Evolutionary conservation across 805 yeast genomes (phyloP), one percentile per base, ranked within the genome.

Genomic region (Pichia insulana): DNA sequence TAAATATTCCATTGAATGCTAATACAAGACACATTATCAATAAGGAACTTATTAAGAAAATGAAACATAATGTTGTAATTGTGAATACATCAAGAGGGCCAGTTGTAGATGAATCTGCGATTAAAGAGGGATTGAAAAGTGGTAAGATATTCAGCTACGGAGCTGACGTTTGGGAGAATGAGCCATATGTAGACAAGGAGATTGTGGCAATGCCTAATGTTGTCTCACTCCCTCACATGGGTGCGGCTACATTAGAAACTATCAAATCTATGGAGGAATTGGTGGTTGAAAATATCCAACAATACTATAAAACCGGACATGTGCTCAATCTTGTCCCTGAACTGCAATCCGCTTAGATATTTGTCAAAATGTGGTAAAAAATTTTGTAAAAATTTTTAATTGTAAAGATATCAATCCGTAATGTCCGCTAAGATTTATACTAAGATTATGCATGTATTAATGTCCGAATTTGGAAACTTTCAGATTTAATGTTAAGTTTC

Each of bases 71-170:
- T 36, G 89, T 80, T 26, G 76, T 83, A 7, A 64, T 80, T 25
- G 80, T 85, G 35, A 88, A 88, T 65, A 86, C 95, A n/a, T 92
- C 96, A 10, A 74, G 97, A 55, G 97, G 97, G 17, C 83, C 92
- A 3, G 77, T 88, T 36, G 74, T 82, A 50, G 83, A 83, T 56
- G 89, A 83, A 60, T 43, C 55, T 3, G 80, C 80, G 4, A 58
- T 83, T 44, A 68, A 74, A 9, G 65, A 67, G 17, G 74, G 74
- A 6, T 64, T 83, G 50, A 72, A 76, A 52, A 57, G 65, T 4
- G 89, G 89, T n/a, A 78, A 80, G 52, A 69, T 83, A 20, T 75
- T 78, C 35, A 63, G 81, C 3, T 81, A 76, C 44, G 94, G 88
- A 15, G 56, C 83, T 13, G 94, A 83, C 55, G 94, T 83, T 19